Evolutionary conservation across 768 basidiomycete species (phyloP).

Genomic region (Mycena capillaripes): DNA sequence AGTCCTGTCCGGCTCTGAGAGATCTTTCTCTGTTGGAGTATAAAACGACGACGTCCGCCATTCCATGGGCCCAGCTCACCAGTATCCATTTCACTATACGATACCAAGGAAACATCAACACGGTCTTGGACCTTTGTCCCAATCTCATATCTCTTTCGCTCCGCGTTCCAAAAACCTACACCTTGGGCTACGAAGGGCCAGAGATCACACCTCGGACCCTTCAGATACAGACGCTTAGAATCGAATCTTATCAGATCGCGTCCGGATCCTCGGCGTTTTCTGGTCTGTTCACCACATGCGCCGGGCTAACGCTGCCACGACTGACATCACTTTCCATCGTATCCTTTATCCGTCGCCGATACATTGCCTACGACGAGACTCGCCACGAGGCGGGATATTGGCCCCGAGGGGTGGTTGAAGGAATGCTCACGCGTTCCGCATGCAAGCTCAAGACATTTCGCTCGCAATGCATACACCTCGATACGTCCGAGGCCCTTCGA

Average conservation of each 20-base stretch:
- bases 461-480: conserved; percentile 4
- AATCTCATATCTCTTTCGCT: neutral
- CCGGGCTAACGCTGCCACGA: neutral
- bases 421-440: conserved; percentile 3
- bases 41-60: neutral
- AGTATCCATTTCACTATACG: neutral
- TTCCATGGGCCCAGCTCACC: conserved; percentile 16
- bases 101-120: neutral
- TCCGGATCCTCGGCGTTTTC: neutral
- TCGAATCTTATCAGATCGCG: neutral
- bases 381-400: neutral
- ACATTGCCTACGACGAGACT: neutral
- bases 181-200: neutral
- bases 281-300: neutral
- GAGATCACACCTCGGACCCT: neutral
- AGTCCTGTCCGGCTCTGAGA: neutral
- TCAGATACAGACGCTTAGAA: neutral
- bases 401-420: conserved; percentile 1
- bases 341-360: neutral
- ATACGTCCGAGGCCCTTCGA: neutral
- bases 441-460: conserved; percentile 2
- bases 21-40: neutral
- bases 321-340: neutral
- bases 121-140: conserved; percentile 7
- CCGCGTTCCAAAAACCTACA: neutral